Percentiles rank a stretch among this genome's conserved stretches.
These are phyloP conservation scores for Chlorella sp. DNA, from an alignment of 139 green algal genomes.

Conservation along the genomic window DNA sequence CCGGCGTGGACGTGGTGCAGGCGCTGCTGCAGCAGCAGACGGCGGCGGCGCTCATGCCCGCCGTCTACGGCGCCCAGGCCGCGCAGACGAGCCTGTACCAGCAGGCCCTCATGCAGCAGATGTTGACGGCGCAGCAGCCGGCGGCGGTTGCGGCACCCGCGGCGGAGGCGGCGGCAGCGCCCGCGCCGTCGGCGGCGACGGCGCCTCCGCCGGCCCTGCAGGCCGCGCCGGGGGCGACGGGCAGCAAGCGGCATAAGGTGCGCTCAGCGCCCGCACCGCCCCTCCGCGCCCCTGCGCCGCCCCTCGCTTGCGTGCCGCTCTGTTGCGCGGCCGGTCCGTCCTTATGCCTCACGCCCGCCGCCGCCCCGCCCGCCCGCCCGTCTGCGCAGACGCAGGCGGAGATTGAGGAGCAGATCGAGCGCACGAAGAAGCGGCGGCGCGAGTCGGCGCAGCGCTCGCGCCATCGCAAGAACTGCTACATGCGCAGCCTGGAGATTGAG, in stretches of 20 bases:
- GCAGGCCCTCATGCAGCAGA: conserved; percentile 22
- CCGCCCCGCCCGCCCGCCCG: not conserved
- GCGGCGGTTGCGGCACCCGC: not conserved
- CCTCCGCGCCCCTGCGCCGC: too few species aligned
- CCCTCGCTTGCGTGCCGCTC: not conserved
- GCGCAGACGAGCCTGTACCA: conserved; percentile 19
- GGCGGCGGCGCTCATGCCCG: conserved; percentile 18
- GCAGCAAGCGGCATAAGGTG: not conserved
- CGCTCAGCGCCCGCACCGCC: not conserved
- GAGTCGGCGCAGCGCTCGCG: conserved; percentile 43
- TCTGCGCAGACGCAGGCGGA: conserved; percentile 13
- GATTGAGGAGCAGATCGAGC: conserved; percentile 40
- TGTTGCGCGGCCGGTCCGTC: not conserved
- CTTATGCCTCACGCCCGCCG: not conserved
- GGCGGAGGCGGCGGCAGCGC: not conserved
- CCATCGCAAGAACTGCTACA: conserved; percentile 32
- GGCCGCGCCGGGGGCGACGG: conserved; percentile 13
- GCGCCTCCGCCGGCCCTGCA: not conserved
- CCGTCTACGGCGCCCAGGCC: conserved; percentile 10
- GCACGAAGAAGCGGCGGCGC: conserved; percentile 35
- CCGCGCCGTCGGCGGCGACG: not conserved
- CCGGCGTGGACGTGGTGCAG: conserved; percentile 27
- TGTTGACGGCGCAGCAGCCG: conserved; percentile 23
- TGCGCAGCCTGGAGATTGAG: conserved; percentile 36
- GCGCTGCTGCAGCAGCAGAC: conserved; percentile 21